Base-by-base conservation (phyloP, 108 stramenopile species). In the Pseudonitzschia multiseries region DNA sequence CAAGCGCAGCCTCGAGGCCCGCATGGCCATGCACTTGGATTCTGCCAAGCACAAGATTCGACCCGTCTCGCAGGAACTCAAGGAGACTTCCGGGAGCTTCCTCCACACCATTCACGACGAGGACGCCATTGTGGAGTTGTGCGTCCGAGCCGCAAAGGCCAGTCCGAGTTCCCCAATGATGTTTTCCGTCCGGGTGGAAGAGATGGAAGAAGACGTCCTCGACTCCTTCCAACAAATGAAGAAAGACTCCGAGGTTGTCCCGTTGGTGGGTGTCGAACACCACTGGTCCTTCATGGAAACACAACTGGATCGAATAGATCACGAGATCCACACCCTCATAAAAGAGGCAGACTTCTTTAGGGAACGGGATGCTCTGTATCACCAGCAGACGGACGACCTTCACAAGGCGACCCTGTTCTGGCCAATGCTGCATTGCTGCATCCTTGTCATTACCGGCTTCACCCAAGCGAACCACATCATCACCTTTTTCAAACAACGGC, bases 401-500 rank as follows among this genome's bases (percentile, higher is more conserved):
- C 84, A 94, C 79, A 75, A 77, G 52, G 90, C 93, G 13, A 86
- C 87, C 54, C 77, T 81, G 74, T 94, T 85, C 71, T 94, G 93
- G 93, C 93, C 93, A n/a, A 87, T 94, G 68, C 74, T 94, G 28
- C 90, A 94, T 53, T 70, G 88, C 32, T 81, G 86, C 43, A 86
- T 94, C 36, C 73, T 94, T 53, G 66, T 91, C 54, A 54, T 91
- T 22, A 94, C 87, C 27, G 93, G 93, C 8, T 94, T 91, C 68
- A 91, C 90, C 13, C 93, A 94, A 77, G 90, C 87, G 5, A 87
- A 83, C 62, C 90, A 94, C 69, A 88, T 94, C 76, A 79, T 88
- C 28, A 77, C 74, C 41, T 94, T 94, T 73, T 91, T 94, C 67
- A 78, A 91, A 67, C 83, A 79, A 33, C 76, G 87, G 77, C 84